phyloP scores from a whole-genome alignment of 2,329 filamentous ascomycete genomes.

The Trichoderma sp. region DNA sequence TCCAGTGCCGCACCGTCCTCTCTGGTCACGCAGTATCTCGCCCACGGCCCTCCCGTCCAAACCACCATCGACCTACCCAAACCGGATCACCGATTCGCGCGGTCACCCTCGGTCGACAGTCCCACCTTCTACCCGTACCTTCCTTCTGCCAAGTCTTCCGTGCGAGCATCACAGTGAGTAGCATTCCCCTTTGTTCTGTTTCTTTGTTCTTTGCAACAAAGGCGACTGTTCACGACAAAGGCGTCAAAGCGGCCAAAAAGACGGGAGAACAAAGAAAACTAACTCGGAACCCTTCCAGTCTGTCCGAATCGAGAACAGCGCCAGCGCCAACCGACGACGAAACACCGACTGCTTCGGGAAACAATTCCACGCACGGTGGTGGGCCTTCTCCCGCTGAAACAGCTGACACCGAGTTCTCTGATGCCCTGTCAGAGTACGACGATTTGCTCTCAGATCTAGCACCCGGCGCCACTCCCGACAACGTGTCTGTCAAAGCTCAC shows the following conservation, averaged over 20 bases:
- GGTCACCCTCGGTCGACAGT: constrained; percentile 59
- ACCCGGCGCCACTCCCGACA: constrained; percentile 33
- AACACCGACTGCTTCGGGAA: constrained; percentile 19
- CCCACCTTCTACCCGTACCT: constrained; percentile 64
- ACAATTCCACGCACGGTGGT: constrained; percentile 18
- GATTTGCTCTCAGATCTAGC: constrained; percentile 44
- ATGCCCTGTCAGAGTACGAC: constrained; percentile 48
- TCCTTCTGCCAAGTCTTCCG: constrained; percentile 29
- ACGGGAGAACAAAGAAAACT: not conserved
- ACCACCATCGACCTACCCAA: constrained; percentile 45
- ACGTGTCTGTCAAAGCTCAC: constrained; percentile 32
- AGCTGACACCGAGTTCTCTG: constrained; percentile 43
- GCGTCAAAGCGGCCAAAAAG: not conserved
- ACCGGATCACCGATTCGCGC: constrained; percentile 57
- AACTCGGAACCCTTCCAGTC: not conserved
- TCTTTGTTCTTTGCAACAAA: not conserved
- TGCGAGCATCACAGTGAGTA: constrained; percentile 36
- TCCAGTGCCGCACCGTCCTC: constrained; percentile 45
- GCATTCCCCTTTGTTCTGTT: constrained; percentile 24
- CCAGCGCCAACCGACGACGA: constrained; percentile 19
- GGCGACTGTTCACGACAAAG: not conserved
- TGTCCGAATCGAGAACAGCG: not conserved
- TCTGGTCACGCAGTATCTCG: constrained; percentile 26
- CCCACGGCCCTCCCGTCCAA: constrained; percentile 28
- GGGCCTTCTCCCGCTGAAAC: constrained; percentile 15